Conservation (phyloP, 2,329 filamentous ascomycete species). For the Fusarium coffeatum region DNA sequence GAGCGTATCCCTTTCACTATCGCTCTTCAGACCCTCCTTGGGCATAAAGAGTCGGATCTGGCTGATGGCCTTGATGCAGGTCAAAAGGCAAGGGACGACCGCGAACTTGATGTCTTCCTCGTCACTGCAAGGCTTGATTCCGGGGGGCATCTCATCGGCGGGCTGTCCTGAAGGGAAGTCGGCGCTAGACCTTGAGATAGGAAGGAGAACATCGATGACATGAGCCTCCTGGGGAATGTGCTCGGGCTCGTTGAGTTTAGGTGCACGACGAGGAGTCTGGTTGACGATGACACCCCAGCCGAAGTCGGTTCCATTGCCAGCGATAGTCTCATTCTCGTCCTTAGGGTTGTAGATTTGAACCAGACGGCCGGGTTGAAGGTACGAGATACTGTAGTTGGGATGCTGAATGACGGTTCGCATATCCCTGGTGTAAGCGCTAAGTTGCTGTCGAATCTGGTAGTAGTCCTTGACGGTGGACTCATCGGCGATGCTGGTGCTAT, state of each 20-base stretch:
- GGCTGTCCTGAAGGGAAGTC: constrained; percentile 55
- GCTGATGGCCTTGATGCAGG: constrained; percentile 84
- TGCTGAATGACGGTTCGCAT: constrained; percentile 94
- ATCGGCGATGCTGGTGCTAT: constrained; percentile 81
- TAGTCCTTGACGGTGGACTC: constrained; percentile 93
- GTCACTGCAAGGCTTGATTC: constrained; percentile 59
- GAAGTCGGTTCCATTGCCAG: constrained; percentile 71
- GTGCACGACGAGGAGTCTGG: constrained; percentile 71
- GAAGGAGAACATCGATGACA: constrained; percentile 84
- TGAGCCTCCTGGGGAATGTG: constrained; percentile 80
- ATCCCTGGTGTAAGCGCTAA: constrained; percentile 85
- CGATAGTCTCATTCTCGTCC: constrained; percentile 55
- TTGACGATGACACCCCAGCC: constrained; percentile 94
- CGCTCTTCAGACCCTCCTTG: constrained; percentile 73
- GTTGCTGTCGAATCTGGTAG: constrained; percentile 86
- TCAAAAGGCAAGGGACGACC: constrained; percentile 82
- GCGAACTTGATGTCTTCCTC: constrained; percentile 49
- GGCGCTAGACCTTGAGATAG: constrained; percentile 63
- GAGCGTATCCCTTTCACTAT: constrained; percentile 73
- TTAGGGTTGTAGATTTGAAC: constrained; percentile 83
- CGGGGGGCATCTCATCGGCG: constrained; percentile 66
- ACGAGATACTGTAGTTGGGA: constrained; percentile 85
- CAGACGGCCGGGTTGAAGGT: constrained; percentile 87
- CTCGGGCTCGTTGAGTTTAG: constrained; percentile 75
- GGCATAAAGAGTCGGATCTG: constrained; percentile 87